A percentile compares a stretch with the other conserved stretches of the same genome.
Evolutionary conservation across 345 rosid genomes (phyloP).

Genomic region (Gynandropsis gynandra): DNA sequence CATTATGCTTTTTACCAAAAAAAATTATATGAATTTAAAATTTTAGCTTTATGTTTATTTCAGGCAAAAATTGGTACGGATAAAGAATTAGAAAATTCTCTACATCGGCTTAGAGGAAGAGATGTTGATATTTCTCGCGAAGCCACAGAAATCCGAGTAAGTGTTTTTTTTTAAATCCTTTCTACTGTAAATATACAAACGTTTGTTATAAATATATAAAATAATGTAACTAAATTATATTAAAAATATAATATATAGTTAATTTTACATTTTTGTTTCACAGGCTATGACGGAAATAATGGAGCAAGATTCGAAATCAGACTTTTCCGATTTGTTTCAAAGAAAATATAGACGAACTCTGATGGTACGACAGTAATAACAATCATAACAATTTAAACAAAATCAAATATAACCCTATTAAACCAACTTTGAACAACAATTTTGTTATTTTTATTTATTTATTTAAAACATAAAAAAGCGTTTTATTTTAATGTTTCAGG

Average conservation of each 20-base stretch:
- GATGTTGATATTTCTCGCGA: conserved; percentile 35
- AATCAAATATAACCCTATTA: background rate
- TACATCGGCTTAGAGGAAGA: conserved; percentile 40
- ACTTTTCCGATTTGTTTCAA: conserved; percentile 26
- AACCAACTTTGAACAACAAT: background rate
- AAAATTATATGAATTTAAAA: background rate
- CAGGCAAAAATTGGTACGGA: conserved; percentile 39
- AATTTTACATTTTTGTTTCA: background rate
- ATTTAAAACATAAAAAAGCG: no score
- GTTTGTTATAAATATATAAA: background rate
- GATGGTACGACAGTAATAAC: conserved; percentile 16
- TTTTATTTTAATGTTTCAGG: conserved; percentile 27
- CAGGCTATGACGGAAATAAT: conserved; percentile 28
- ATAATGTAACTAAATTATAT: background rate
- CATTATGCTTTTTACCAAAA: background rate
- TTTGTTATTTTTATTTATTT: background rate
- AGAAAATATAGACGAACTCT: conserved; percentile 26
- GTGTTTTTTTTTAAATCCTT: no score
- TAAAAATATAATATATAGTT: conserved; percentile 1
- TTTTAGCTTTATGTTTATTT: background rate
- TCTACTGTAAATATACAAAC: no score
- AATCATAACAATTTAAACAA: background rate
- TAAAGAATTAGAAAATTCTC: conserved; percentile 35
- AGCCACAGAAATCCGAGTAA: conserved; percentile 42
- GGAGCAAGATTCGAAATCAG: conserved; percentile 17